phyloP scores from a whole-genome alignment of 768 basidiomycete species.

The Xerocomellus chrysenteron region DNA sequence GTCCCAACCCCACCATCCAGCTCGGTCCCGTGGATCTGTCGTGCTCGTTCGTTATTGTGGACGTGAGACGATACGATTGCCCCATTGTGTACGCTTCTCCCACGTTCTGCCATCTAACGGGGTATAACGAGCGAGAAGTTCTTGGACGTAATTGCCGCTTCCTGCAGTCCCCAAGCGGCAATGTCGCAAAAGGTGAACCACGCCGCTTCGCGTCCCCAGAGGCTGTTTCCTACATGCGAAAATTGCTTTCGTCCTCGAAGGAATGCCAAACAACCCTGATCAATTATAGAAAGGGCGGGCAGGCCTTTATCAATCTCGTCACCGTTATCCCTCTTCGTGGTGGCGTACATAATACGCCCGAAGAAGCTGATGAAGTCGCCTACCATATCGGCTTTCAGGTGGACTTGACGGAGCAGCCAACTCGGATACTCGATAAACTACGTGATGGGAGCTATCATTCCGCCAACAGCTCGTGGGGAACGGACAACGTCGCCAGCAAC shows the following conservation, averaged over 20 bases:
- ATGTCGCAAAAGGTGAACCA: constrained; percentile 49
- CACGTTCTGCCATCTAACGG: constrained; percentile 74
- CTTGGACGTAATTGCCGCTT: constrained; percentile 91
- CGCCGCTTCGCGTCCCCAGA: constrained; percentile 63
- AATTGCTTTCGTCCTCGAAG: constrained; percentile 66
- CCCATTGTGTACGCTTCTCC: constrained; percentile 93
- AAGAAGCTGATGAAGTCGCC: constrained; percentile 68
- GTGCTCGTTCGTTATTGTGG: constrained; percentile 90
- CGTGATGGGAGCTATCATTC: constrained; percentile 69
- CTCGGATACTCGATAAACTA: constrained; percentile 76
- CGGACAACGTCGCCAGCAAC: not conserved
- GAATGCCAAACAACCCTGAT: constrained; percentile 87
- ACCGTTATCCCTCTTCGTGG: constrained; percentile 85
- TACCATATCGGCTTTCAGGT: constrained; percentile 97
- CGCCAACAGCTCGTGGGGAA: constrained; percentile 42
- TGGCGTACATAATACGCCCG: constrained; percentile 43
- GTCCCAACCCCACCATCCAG: constrained; percentile 69
- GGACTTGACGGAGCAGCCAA: constrained; percentile 85
- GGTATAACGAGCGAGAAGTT: constrained; percentile 72
- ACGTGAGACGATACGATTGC: constrained; percentile 74
- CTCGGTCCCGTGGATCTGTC: constrained; percentile 92
- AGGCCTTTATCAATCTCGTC: constrained; percentile 88
- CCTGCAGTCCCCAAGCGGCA: constrained; percentile 74
- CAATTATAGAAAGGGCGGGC: constrained; percentile 85
- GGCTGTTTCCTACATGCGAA: constrained; percentile 66